A percentile compares a stretch with the other conserved stretches of the same genome.
phyloP scores from a whole-genome alignment of 345 rosid genomes.

The Populus deltoides region DNA sequence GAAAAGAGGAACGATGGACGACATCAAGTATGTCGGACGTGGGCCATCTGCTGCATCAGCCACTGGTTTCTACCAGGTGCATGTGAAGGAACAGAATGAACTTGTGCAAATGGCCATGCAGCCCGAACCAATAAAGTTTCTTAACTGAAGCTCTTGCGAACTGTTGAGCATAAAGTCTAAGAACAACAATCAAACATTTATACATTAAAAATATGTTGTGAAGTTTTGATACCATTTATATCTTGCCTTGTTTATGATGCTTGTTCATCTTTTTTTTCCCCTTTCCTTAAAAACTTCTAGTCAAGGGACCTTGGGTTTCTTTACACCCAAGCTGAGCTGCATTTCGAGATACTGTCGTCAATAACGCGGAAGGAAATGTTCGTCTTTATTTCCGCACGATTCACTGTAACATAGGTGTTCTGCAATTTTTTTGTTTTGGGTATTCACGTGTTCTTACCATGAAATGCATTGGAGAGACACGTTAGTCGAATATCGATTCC shows the following conservation, averaged over 20 bases:
- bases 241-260: background rate
- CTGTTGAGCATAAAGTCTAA: background rate
- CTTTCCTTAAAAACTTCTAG: background rate
- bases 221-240: background rate
- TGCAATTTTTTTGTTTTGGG: background rate
- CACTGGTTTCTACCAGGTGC: constrained; percentile 60
- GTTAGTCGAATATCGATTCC: too few relatives aligned
- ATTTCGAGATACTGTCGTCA: background rate
- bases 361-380: background rate
- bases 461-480: too few relatives aligned
- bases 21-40: constrained; percentile 66
- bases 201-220: background rate
- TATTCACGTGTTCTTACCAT: background rate
- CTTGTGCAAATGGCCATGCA: constrained; percentile 60
- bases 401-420: background rate
- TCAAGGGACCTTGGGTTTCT: background rate
- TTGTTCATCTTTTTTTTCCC: background rate
- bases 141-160: constrained; percentile 12
- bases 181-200: background rate
- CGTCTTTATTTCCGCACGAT: background rate
- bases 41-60: constrained; percentile 78
- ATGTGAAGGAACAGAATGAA: constrained; percentile 59
- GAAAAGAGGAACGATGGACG: constrained; percentile 51
- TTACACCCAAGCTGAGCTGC: background rate
- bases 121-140: constrained; percentile 40